Evolutionary conservation across 169 alveolate species (phyloP).

Genomic region (Cryptosporidium ryanae): DNA sequence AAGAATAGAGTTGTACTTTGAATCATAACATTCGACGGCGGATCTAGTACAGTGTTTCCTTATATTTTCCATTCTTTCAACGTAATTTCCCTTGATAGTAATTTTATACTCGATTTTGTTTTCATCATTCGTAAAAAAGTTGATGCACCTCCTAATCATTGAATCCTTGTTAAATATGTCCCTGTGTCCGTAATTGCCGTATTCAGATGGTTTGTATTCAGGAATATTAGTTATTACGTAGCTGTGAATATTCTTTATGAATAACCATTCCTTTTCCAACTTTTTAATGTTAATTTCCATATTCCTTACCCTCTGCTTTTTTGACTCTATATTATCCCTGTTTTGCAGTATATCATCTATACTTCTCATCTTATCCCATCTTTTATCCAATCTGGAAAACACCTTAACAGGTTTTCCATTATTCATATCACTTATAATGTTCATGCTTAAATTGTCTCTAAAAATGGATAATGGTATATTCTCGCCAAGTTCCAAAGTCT

Average conservation of each 20-base stretch:
- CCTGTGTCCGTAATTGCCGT: conserved; percentile 36
- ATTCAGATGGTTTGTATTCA: conserved; percentile 28
- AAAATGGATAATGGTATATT: conserved; percentile 6
- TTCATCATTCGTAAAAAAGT: conserved; percentile 32
- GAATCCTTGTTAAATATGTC: conserved; percentile 48
- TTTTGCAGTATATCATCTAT: neutral
- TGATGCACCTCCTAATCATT: conserved; percentile 59
- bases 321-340: neutral
- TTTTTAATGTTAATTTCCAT: conserved; percentile 27
- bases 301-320: neutral
- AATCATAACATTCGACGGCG: conserved; percentile 9
- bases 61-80: conserved; percentile 29
- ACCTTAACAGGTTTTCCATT: conserved; percentile 15
- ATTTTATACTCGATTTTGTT: conserved; percentile 1
- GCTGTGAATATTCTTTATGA: neutral
- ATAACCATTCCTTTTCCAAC: conserved; percentile 31
- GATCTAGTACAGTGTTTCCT: conserved; percentile 52
- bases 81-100: conserved; percentile 41
- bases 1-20: neutral
- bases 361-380: conserved; percentile 29
- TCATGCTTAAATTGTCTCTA: no score
- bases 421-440: neutral
- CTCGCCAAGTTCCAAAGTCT: conserved; percentile 23
- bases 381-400: conserved; percentile 35
- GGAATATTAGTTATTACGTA: conserved; percentile 36